Evolutionary conservation across 2,329 filamentous ascomycete species (phyloP).

Genomic region (Fusarium sp.): DNA sequence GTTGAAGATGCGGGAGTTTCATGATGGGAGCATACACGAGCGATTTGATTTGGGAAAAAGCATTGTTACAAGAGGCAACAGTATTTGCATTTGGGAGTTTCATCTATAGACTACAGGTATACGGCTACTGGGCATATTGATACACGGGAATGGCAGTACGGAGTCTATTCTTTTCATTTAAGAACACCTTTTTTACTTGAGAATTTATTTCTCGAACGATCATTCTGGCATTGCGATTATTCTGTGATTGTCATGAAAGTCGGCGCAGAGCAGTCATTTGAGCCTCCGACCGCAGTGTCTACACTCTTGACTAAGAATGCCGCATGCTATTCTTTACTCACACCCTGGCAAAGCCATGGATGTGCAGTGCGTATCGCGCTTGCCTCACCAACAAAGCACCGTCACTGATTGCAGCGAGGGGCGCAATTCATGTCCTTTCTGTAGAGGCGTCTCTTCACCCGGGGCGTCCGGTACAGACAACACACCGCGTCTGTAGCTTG

Average conservation of each 20-base stretch:
- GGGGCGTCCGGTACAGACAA: background rate
- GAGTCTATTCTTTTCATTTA: background rate
- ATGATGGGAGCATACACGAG: background rate
- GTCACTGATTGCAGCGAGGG: background rate
- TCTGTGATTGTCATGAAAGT: too few species aligned
- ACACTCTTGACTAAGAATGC: too few species aligned
- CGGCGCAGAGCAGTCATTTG: too few species aligned
- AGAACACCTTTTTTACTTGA: too few species aligned
- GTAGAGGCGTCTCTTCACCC: background rate
- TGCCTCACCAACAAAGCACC: accelerated
- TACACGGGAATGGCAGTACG: background rate
- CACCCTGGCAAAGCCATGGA: too few species aligned
- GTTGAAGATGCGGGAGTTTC: background rate
- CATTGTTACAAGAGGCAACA: background rate
- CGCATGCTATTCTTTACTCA: too few species aligned
- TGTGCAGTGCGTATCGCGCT: background rate
- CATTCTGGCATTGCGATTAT: too few species aligned
- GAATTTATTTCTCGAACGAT: too few species aligned
- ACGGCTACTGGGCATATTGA: background rate
- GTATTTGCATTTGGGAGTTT: background rate
- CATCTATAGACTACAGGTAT: background rate
- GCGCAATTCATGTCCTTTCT: too few species aligned
- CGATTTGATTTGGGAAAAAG: background rate
- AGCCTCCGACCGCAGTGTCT: too few species aligned
- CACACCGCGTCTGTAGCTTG: background rate